Conservation (phyloP, 1,284 basidiomycete genomes). For the Ustilago vetiveriae region DNA sequence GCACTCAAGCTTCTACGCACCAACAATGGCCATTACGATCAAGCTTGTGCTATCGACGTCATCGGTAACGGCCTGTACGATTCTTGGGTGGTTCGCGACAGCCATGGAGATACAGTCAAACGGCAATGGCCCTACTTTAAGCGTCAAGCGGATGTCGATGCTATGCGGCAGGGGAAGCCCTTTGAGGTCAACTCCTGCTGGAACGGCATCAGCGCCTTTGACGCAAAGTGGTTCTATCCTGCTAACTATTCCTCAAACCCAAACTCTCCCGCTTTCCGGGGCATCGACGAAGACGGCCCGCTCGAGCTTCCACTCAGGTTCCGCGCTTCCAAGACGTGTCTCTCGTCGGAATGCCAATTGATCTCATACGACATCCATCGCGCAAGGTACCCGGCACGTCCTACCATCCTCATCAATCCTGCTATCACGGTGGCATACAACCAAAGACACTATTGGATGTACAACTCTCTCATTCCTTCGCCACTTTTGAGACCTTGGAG, state of each 20-base stretch:
- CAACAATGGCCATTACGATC: conserved; percentile 71
- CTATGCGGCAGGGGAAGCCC: conserved; percentile 66
- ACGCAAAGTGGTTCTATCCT: conserved; percentile 69
- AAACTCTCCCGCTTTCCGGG: neutral
- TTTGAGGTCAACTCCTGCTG: conserved; percentile 73
- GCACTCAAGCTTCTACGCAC: conserved; percentile 71
- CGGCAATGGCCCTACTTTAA: conserved; percentile 73
- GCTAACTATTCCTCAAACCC: conserved; percentile 1
- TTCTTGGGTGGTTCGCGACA: conserved; percentile 63
- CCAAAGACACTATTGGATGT: conserved; percentile 40
- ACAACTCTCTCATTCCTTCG: conserved; percentile 40
- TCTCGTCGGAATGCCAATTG: conserved; percentile 72
- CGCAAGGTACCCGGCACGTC: conserved; percentile 68
- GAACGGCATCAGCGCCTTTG: conserved; percentile 73
- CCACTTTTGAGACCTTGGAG: conserved; percentile 48
- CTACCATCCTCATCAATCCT: conserved; percentile 71
- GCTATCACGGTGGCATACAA: conserved; percentile 52
- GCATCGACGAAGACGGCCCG: conserved; percentile 60
- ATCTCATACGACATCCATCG: conserved; percentile 73
- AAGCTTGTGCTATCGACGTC: conserved; percentile 73
- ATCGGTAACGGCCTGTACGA: conserved; percentile 71
- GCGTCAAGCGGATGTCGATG: conserved; percentile 67
- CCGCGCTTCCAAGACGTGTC: conserved; percentile 70
- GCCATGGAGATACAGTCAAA: conserved; percentile 67
- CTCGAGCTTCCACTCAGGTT: conserved; percentile 69